Base-by-base conservation (phyloP, 306 rosid genomes). In the Prunus persica region DNA sequence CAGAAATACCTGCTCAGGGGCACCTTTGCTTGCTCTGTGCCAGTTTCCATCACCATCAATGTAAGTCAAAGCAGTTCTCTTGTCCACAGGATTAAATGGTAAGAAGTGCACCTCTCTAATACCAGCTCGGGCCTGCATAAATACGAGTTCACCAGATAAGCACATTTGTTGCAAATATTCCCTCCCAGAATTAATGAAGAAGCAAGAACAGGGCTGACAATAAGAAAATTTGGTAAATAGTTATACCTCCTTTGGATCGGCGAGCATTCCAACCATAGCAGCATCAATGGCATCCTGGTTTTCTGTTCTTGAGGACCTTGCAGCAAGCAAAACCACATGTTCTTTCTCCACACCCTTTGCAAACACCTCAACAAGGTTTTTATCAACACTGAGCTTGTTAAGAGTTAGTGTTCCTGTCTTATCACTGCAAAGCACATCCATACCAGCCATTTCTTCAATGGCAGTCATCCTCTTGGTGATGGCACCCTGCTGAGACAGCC, bases 351-450 rank as follows among this genome's bases (percentile, higher is more conserved):
- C 88, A 12, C 94, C 98, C 86, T 89, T 95, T 34, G 80, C 63
- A 28, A 89, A 95, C 43, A 95, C 97, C 90, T 95, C 99, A 54
- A 92, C 74, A 87, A 95, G 86, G 86, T 79, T 95, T 85, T 55
- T 87, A 75, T 95, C 99, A 61, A 95, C 89, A 76, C 90, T 92
- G 46, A 95, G 89, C 88, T 95, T 95, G 93, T 95, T 95, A 65
- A 95, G 99, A 58, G 99, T 95, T 9, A 95, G 90, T 46, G 99
- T 95, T 62, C 99, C 99, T 1, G 99, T 95, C 86, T 95, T 95
- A 83, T 95, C 99, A 79, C 99, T 95, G 88, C 99, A 95, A 52
- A 95, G 95, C 18, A 95, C 98, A 79, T 95, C 98, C 98, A 95
- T 95, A 76, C 98, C 98, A 12, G 99, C 99, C 97, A 95, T 76